Percentiles rank a stretch among this genome's conserved stretches.
Conservation (phyloP, 1,284 basidiomycete species). For the Pascua sp. region DNA sequence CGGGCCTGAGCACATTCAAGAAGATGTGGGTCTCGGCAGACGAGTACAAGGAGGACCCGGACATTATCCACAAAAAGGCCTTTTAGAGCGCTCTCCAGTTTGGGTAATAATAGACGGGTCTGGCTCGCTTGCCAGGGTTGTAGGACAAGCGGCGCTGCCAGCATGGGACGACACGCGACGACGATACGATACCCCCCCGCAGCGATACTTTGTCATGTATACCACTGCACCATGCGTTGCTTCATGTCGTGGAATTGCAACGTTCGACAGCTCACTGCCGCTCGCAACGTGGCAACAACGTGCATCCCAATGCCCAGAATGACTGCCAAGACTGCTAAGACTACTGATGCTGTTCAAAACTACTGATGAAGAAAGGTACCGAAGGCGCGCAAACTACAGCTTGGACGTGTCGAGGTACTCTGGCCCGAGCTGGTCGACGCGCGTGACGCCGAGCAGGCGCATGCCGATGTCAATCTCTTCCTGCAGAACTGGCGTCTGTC, state of each 20-base stretch:
- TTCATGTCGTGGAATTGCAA: too few relatives aligned
- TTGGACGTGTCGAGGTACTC: conserved; percentile 33
- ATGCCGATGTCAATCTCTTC: conserved; percentile 76
- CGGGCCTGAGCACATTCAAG: conserved; percentile 94
- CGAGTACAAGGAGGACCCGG: conserved; percentile 98
- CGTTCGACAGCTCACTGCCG: not conserved
- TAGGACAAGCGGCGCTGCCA: not conserved
- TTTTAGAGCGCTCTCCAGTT: conserved; percentile 25
- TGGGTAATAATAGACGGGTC: not conserved
- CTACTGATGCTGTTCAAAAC: not conserved
- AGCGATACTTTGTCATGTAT: conserved; percentile 5
- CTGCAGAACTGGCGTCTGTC: conserved; percentile 57
- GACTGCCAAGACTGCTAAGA: too few relatives aligned
- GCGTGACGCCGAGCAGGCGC: conserved; percentile 68
- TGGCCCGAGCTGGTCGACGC: conserved; percentile 49
- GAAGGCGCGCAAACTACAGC: conserved; percentile 9
- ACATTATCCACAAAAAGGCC: conserved; percentile 73
- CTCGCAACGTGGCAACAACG: not conserved
- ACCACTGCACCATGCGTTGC: not conserved
- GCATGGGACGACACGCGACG: not conserved
- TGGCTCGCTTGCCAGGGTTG: not conserved
- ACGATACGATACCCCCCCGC: not conserved
- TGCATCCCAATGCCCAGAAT: not conserved
- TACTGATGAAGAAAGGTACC: not conserved
- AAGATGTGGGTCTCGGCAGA: conserved; percentile 99